Percentiles rank a stretch among this genome's conserved stretches.
Evolutionary conservation across 306 rosid species (phyloP).

Genomic region (Dalbergia cultrata): DNA sequence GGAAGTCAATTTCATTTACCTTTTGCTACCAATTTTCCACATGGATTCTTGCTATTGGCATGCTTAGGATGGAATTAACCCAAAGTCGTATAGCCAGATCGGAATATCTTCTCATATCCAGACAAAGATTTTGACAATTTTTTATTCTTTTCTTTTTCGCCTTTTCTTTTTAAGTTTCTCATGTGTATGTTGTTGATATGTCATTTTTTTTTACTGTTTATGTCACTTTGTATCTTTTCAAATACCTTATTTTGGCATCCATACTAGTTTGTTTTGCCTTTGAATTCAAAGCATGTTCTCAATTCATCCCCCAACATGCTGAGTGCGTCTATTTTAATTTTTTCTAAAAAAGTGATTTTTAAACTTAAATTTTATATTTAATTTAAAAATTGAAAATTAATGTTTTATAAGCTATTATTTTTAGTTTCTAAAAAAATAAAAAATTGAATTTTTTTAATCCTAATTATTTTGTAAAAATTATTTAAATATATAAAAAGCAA

Average conservation of each 20-base stretch:
- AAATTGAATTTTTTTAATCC: too few species aligned
- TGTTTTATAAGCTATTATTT: too few species aligned
- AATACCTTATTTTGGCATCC: conserved; percentile 31
- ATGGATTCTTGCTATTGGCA: conserved; percentile 43
- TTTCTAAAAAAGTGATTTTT: too few species aligned
- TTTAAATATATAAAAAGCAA: too few species aligned
- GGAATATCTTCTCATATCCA: conserved; percentile 40
- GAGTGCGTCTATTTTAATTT: too few species aligned
- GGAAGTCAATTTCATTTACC: conserved; percentile 61
- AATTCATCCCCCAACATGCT: neutral
- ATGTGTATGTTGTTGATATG: neutral
- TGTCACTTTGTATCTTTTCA: conserved; percentile 5
- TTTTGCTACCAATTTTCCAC: conserved; percentile 34
- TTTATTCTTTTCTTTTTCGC: neutral
- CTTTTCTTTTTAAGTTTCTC: neutral
- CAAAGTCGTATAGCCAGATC: conserved; percentile 46
- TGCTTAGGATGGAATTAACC: conserved; percentile 44
- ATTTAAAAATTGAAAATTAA: too few species aligned
- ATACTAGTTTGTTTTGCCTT: conserved; percentile 29
- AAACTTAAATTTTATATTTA: too few species aligned
- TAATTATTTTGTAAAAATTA: too few species aligned
- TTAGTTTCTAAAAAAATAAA: too few species aligned
- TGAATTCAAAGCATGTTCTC: conserved; percentile 1
- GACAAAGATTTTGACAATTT: conserved; percentile 17
- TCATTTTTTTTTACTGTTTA: conserved; percentile 11